A percentile compares a stretch with the other conserved stretches of the same genome.
These are phyloP conservation scores for Microdochium nivale DNA, from an alignment of 2,329 filamentous ascomycete genomes.

Conservation along the genomic window DNA sequence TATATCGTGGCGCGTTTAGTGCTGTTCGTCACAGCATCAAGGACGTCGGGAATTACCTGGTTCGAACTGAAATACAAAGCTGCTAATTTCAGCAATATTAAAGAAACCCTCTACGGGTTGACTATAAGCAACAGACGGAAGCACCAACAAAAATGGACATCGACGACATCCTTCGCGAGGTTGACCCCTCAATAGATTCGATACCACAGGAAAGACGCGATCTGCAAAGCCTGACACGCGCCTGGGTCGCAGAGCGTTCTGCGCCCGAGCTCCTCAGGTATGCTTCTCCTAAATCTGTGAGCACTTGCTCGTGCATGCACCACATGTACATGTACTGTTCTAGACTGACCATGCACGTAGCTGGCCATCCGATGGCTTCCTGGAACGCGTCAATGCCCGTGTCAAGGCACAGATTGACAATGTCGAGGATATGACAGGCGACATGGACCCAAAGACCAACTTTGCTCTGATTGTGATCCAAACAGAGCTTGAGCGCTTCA, in stretches of 20 bases:
- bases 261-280: slow-evolving; percentile 84
- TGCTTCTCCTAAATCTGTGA: slow-evolving; percentile 11
- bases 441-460: slow-evolving; percentile 84
- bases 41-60: no score
- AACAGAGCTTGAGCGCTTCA: slow-evolving; percentile 90
- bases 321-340: background rate
- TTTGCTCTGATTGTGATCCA: slow-evolving; percentile 92
- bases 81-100: no score
- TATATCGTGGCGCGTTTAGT: background rate
- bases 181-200: slow-evolving; percentile 50
- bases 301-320: background rate
- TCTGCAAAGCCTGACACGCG: slow-evolving; percentile 80
- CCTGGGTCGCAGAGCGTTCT: slow-evolving; percentile 87
- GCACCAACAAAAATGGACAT: slow-evolving; percentile 53
- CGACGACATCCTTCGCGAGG: slow-evolving; percentile 68
- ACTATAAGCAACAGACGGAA: no score
- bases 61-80: no score
- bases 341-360: slow-evolving; percentile 20
- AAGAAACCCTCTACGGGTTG: no score
- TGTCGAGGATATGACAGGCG: slow-evolving; percentile 69
- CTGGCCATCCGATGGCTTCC: slow-evolving; percentile 62
- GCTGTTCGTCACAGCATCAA: background rate
- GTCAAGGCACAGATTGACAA: slow-evolving; percentile 62
- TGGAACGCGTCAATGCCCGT: slow-evolving; percentile 72
- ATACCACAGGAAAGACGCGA: slow-evolving; percentile 58